Percentiles rank a stretch among this genome's conserved stretches.
Conservation (phyloP, 192 early-diverging fungal species). For the Mortierella alpina region DNA sequence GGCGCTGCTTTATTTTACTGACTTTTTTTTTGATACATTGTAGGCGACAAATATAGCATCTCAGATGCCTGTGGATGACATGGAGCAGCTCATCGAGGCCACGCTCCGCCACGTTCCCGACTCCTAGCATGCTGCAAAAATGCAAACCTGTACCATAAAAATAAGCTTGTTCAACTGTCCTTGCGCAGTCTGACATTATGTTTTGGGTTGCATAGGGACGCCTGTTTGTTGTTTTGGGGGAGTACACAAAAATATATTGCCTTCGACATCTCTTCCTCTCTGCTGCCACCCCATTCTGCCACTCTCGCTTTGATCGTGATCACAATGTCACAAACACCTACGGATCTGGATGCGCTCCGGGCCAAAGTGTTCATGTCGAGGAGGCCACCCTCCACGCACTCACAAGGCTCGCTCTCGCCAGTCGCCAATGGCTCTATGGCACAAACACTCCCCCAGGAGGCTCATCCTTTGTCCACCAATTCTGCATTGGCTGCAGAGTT, state of each 20-base stretch:
- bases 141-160: neutral
- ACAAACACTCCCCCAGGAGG: too few relatives aligned
- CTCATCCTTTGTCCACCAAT: too few relatives aligned
- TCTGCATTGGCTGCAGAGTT: too few relatives aligned
- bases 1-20: neutral
- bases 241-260: too few relatives aligned
- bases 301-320: neutral
- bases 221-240: too few relatives aligned
- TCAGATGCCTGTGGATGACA: constrained; percentile 22
- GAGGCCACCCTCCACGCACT: neutral
- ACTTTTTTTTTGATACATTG: neutral
- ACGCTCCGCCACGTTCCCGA: constrained; percentile 13
- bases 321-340: constrained; percentile 4
- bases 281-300: neutral
- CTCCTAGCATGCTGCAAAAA: neutral
- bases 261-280: neutral
- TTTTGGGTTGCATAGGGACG: neutral
- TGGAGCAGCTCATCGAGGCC: constrained; percentile 17
- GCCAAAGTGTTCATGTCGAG: constrained; percentile 31
- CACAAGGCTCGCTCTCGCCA: neutral
- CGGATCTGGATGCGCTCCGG: constrained; percentile 30
- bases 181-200: neutral
- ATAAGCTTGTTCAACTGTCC: neutral
- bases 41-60: constrained; percentile 30
- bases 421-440: neutral